phyloP scores from a whole-genome alignment of 2,329 filamentous ascomycete species.

The Didymella sp. region DNA sequence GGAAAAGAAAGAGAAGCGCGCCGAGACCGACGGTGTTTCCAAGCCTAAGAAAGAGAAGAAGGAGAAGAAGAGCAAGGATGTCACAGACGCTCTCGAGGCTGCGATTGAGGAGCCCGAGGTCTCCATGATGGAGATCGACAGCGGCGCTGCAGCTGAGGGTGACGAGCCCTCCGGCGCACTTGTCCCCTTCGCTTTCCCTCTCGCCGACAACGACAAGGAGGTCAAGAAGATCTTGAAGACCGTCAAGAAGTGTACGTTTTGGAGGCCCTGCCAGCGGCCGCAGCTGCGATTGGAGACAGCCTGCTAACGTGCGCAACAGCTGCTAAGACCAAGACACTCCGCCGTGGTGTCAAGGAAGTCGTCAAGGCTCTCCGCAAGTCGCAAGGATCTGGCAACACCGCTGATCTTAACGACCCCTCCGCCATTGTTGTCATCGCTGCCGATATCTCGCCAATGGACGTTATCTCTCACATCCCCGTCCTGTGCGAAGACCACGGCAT shows the following conservation, averaged over 20 bases:
- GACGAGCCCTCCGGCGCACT: slow-evolving; percentile 62
- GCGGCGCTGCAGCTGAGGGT: slow-evolving; percentile 49
- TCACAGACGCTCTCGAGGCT: slow-evolving; percentile 57
- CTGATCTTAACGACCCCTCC: slow-evolving; percentile 63
- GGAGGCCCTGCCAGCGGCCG: neutral
- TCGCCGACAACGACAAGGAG: slow-evolving; percentile 76
- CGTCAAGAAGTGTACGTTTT: slow-evolving; percentile 64
- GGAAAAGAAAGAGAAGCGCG: slow-evolving; percentile 73
- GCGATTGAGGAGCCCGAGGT: slow-evolving; percentile 68
- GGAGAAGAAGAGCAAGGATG: slow-evolving; percentile 71
- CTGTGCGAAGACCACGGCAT: slow-evolving; percentile 98
- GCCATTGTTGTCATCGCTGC: slow-evolving; percentile 89
- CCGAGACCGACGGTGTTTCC: slow-evolving; percentile 48
- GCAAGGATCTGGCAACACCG: slow-evolving; percentile 68
- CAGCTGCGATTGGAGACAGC: neutral
- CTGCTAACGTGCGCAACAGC: slow-evolving; percentile 60
- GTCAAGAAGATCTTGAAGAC: slow-evolving; percentile 71
- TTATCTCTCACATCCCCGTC: slow-evolving; percentile 96
- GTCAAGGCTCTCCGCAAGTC: slow-evolving; percentile 98
- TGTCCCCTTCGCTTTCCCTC: slow-evolving; percentile 82
- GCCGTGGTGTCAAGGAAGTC: slow-evolving; percentile 98
- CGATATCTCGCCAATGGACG: slow-evolving; percentile 98
- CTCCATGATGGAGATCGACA: slow-evolving; percentile 54
- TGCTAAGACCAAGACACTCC: slow-evolving; percentile 92
- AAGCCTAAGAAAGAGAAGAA: slow-evolving; percentile 65